A percentile compares a stretch with the other conserved stretches of the same genome.
These are phyloP conservation scores for Isabelozyma gotoi DNA, from an alignment of 805 yeast species.

Conservation along the genomic window DNA sequence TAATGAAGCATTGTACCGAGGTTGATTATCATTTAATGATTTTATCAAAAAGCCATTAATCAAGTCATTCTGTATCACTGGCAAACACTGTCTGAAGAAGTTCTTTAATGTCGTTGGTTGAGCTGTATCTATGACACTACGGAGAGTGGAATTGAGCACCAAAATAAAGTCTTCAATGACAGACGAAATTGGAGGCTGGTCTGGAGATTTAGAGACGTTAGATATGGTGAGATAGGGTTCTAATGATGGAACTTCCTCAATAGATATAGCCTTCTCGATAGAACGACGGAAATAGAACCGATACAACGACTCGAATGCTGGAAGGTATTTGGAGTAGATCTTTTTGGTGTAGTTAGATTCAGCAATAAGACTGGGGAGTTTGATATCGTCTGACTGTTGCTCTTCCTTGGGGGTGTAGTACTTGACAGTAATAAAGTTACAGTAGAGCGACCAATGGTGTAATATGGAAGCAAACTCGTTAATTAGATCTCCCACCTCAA, in stretches of 20 bases:
- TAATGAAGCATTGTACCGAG: constrained; percentile 37
- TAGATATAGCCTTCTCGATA: constrained; percentile 72
- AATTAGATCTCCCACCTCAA: constrained; percentile 63
- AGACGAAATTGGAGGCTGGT: constrained; percentile 72
- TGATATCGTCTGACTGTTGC: constrained; percentile 16
- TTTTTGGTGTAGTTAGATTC: constrained; percentile 58
- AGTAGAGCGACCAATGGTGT: constrained; percentile 82
- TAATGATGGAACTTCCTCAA: constrained; percentile 70
- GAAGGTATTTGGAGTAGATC: constrained; percentile 49
- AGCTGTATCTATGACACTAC: constrained; percentile 71
- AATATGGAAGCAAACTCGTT: constrained; percentile 74
- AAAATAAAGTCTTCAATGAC: constrained; percentile 83
- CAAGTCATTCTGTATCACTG: constrained; percentile 64
- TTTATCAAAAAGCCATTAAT: constrained; percentile 48
- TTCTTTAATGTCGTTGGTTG: constrained; percentile 54
- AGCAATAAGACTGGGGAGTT: constrained; percentile 52
- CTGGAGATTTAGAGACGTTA: constrained; percentile 28
- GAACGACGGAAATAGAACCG: constrained; percentile 73
- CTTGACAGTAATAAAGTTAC: constrained; percentile 66
- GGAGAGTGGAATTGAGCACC: constrained; percentile 65
- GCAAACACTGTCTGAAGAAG: constrained; percentile 54
- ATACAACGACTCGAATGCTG: constrained; percentile 63
- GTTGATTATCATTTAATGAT: constrained; percentile 37
- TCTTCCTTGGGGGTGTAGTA: constrained; percentile 50
- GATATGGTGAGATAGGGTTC: constrained; percentile 35